phyloP scores from a whole-genome alignment of 2,329 filamentous ascomycete genomes.

The Trichocomaceae sp. region DNA sequence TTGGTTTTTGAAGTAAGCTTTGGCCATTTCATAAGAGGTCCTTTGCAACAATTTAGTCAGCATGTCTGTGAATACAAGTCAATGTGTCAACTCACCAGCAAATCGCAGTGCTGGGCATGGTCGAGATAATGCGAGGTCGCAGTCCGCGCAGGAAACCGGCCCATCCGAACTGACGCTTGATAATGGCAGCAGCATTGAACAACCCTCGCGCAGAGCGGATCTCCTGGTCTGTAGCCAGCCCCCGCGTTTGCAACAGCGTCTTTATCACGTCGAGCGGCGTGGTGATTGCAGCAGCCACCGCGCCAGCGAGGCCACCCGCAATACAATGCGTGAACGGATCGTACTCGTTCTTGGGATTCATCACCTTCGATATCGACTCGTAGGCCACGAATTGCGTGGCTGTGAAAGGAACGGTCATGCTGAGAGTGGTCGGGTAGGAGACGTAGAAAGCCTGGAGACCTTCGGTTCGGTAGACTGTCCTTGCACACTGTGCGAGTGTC shows the following conservation, averaged over 20 bases:
- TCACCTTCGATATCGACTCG: slow-evolving; percentile 87
- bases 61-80: neutral
- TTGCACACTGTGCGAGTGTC: slow-evolving; percentile 79
- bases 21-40: slow-evolving; percentile 62
- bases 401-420: slow-evolving; percentile 98
- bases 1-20: slow-evolving; percentile 57
- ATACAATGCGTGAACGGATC: slow-evolving; percentile 91
- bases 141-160: slow-evolving; percentile 89
- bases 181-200: slow-evolving; percentile 68
- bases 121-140: slow-evolving; percentile 83
- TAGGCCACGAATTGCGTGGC: slow-evolving; percentile 96
- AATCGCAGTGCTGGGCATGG: slow-evolving; percentile 98
- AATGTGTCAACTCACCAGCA: slow-evolving; percentile 80
- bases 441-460: slow-evolving; percentile 92
- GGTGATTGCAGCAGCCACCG: slow-evolving; percentile 85
- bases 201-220: slow-evolving; percentile 80
- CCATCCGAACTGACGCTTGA: slow-evolving; percentile 76
- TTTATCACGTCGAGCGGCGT: slow-evolving; percentile 98
- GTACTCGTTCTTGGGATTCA: slow-evolving; percentile 75
- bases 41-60: slow-evolving; percentile 25
- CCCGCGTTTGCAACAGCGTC: slow-evolving; percentile 90
- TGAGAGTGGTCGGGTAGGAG: slow-evolving; percentile 94
- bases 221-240: slow-evolving; percentile 72
- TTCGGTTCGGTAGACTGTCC: slow-evolving; percentile 78
- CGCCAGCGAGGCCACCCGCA: slow-evolving; percentile 86